These are phyloP conservation scores for Camelina hispida DNA, from an alignment of 345 rosid species.

Conservation along the genomic window DNA sequence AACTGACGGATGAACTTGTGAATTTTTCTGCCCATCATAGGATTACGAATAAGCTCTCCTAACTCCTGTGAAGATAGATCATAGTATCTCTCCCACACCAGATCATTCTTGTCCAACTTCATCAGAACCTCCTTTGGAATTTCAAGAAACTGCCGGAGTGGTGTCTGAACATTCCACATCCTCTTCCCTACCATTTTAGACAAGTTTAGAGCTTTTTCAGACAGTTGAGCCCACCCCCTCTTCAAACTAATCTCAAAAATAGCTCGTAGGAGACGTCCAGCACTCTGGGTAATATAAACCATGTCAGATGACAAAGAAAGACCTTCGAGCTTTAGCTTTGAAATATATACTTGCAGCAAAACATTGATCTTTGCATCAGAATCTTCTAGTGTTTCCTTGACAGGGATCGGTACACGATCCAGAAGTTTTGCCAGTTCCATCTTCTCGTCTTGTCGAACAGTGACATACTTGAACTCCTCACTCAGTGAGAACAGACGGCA, in stretches of 20 bases:
- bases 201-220: slow-evolving; percentile 84
- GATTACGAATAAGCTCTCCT: slow-evolving; percentile 77
- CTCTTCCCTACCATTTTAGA: slow-evolving; percentile 87
- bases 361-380: slow-evolving; percentile 92
- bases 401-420: slow-evolving; percentile 82
- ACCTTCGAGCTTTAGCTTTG: slow-evolving; percentile 89
- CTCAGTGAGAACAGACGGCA: slow-evolving; percentile 79
- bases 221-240: slow-evolving; percentile 85
- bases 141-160: slow-evolving; percentile 78
- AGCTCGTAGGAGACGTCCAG: slow-evolving; percentile 87
- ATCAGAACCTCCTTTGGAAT: slow-evolving; percentile 73
- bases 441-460: slow-evolving; percentile 94
- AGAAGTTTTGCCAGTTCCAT: slow-evolving; percentile 89
- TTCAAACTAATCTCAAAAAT: slow-evolving; percentile 84
- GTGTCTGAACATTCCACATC: slow-evolving; percentile 95
- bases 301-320: slow-evolving; percentile 84
- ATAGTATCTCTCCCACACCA: slow-evolving; percentile 88
- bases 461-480: slow-evolving; percentile 89
- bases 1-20: slow-evolving; percentile 81
- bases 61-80: slow-evolving; percentile 83
- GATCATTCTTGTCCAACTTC: slow-evolving; percentile 87
- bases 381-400: slow-evolving; percentile 88
- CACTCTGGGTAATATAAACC: slow-evolving; percentile 90
- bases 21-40: slow-evolving; percentile 79
- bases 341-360: slow-evolving; percentile 83